phyloP scores from a whole-genome alignment of 1,284 basidiomycete genomes.

The Psilocybe mexicana region DNA sequence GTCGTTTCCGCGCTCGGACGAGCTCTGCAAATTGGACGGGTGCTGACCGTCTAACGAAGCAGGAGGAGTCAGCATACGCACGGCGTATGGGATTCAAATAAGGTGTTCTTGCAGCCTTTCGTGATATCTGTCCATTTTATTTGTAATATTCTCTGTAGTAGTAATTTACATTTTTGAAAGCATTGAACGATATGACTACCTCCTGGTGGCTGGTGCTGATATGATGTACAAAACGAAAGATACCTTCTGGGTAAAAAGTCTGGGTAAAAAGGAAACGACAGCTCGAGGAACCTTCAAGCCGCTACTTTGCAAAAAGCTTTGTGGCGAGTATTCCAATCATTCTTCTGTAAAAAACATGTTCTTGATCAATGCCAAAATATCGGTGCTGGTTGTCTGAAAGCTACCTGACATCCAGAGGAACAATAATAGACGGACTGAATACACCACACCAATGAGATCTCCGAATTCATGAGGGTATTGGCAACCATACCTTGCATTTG shows the following conservation, averaged over 20 bases:
- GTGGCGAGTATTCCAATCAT: slow-evolving; percentile 15
- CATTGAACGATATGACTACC: no score
- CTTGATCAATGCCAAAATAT: background rate
- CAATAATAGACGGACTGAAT: slow-evolving; percentile 13
- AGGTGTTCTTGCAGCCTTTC: slow-evolving; percentile 5
- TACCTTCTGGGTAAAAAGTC: no score
- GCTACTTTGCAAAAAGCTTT: slow-evolving; percentile 11
- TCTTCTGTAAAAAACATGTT: background rate
- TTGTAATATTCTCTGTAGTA: background rate
- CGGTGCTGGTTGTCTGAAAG: background rate
- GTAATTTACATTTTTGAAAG: no score
- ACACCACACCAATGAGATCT: background rate
- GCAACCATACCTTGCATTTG: slow-evolving; percentile 10
- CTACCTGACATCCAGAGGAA: slow-evolving; percentile 9
- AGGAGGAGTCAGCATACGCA: slow-evolving; percentile 86
- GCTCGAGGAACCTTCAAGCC: background rate
- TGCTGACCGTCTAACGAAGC: slow-evolving; percentile 76
- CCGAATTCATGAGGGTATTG: background rate
- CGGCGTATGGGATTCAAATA: slow-evolving; percentile 84
- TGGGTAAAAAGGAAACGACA: background rate
- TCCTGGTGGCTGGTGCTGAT: no score
- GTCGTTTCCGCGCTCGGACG: slow-evolving; percentile 83
- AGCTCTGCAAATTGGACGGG: slow-evolving; percentile 95
- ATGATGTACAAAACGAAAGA: no score
- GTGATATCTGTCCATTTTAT: background rate